These are phyloP conservation scores for Oryza meyeriana DNA, from an alignment of 176 grass and related monocot genomes.

Conservation along the genomic window DNA sequence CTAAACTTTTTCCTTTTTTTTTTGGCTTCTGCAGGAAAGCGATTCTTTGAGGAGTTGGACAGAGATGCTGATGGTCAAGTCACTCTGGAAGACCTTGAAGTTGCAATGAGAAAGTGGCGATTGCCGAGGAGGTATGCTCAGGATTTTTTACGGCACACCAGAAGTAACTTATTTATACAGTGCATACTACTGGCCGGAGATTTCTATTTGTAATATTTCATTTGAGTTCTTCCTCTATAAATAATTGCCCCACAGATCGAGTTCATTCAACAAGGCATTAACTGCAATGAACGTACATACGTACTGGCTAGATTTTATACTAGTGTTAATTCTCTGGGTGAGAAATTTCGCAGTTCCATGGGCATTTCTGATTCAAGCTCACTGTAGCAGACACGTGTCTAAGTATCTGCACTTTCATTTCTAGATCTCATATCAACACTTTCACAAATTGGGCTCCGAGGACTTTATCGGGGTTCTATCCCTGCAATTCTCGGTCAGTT, in stretches of 20 bases:
- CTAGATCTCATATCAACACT: conserved; percentile 83
- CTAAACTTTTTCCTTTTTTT: background rate
- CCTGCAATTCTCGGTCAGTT: conserved; percentile 98
- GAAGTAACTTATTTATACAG: conserved; percentile 61
- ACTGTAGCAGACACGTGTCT: conserved; percentile 66
- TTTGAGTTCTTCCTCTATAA: too few species aligned
- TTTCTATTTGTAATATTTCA: conserved; percentile 5
- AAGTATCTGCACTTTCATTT: conserved; percentile 97
- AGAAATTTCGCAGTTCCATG: background rate
- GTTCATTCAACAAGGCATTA: background rate
- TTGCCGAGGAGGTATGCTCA: conserved; percentile 80
- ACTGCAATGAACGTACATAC: background rate
- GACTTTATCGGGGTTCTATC: conserved; percentile 93
- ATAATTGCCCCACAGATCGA: too few species aligned
- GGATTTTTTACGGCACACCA: conserved; percentile 70
- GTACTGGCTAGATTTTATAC: background rate
- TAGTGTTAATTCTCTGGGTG: background rate
- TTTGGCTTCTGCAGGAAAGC: conserved; percentile 64
- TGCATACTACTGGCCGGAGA: background rate
- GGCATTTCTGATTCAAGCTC: conserved; percentile 17
- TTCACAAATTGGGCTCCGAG: conserved; percentile 84
- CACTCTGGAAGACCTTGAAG: conserved; percentile 90
- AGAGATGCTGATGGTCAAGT: conserved; percentile 91
- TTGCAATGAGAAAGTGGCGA: conserved; percentile 86
- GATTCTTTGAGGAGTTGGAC: conserved; percentile 95